Evolutionary conservation across 2,329 filamentous ascomycete genomes (phyloP).

Genomic region (Sarocladium kiliense): DNA sequence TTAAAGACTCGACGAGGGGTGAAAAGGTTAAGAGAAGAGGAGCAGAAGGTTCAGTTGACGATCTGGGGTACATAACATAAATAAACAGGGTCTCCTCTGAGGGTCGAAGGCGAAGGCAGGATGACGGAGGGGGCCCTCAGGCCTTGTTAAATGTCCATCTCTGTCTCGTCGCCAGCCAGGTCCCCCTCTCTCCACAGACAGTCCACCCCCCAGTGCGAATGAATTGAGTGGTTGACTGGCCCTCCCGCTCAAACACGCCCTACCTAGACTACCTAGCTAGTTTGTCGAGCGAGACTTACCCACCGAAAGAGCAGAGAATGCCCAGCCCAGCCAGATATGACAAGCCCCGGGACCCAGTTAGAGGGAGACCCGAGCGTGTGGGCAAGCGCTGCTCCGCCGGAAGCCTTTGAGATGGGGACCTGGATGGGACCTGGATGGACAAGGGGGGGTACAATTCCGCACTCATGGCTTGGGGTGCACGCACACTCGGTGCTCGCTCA

Average conservation of each 20-base stretch:
- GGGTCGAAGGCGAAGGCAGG: not conserved
- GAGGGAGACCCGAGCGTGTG: conserved; percentile 5
- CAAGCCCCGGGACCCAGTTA: not conserved
- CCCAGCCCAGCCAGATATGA: not conserved
- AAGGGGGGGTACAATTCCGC: not conserved
- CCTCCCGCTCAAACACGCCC: conserved; percentile 5
- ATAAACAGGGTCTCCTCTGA: not conserved
- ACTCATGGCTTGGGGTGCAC: not conserved
- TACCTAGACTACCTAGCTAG: no score
- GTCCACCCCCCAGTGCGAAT: not conserved
- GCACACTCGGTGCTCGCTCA: no score
- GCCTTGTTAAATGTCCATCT: not conserved
- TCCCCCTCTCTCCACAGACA: no score
- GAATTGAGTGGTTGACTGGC: not conserved
- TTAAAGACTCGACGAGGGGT: not conserved
- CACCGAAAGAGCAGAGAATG: not conserved
- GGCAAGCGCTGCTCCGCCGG: not conserved
- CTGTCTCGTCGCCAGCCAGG: no score
- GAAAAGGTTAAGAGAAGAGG: not conserved
- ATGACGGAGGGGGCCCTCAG: not conserved
- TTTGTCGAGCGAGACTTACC: not conserved
- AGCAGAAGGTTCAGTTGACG: not conserved
- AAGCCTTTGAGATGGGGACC: not conserved
- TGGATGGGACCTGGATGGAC: not conserved
- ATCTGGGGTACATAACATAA: not conserved